phyloP scores from a whole-genome alignment of 1,284 basidiomycete species.

The Apiotrichum domesticum region DNA sequence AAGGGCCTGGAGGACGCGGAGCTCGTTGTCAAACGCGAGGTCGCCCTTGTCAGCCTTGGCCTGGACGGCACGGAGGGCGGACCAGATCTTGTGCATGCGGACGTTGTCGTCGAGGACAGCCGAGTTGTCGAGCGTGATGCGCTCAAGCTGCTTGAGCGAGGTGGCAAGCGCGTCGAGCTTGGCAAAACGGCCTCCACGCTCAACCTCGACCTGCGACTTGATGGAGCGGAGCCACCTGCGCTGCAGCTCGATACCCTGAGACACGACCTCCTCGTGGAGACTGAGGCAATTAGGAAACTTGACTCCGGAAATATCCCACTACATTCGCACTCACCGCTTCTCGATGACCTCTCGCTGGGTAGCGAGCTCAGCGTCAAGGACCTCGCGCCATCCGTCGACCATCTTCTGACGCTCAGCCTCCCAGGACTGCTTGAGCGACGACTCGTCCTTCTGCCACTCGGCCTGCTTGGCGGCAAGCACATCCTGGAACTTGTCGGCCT shows the following conservation, averaged over 20 bases:
- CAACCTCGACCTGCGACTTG: conserved; percentile 91
- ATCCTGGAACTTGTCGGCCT: conserved; percentile 74
- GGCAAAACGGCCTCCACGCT: conserved; percentile 89
- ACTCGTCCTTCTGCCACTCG: conserved; percentile 77
- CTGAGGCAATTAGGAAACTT: conserved; percentile 47
- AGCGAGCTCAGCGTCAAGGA: conserved; percentile 77
- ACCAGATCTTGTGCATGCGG: conserved; percentile 60
- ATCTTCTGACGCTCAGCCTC: conserved; percentile 72
- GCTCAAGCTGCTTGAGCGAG: conserved; percentile 83
- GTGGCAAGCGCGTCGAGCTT: conserved; percentile 90
- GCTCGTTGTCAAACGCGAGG: conserved; percentile 77
- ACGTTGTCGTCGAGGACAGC: conserved; percentile 83
- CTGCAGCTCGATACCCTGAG: conserved; percentile 95
- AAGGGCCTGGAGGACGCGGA: conserved; percentile 67
- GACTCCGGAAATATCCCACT: too few species aligned
- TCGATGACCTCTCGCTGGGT: conserved; percentile 91
- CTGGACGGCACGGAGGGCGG: conserved; percentile 48
- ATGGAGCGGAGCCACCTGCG: conserved; percentile 93
- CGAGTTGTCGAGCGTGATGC: conserved; percentile 84
- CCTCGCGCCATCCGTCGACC: conserved; percentile 73
- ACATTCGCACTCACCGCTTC: conserved; percentile 59
- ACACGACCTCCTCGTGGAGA: conserved; percentile 87
- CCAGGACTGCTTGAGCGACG: conserved; percentile 75
- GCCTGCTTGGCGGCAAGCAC: conserved; percentile 79
- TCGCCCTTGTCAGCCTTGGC: conserved; percentile 54